phyloP scores from a whole-genome alignment of 129 eudicot species.

The Escallonia herrerae region DNA sequence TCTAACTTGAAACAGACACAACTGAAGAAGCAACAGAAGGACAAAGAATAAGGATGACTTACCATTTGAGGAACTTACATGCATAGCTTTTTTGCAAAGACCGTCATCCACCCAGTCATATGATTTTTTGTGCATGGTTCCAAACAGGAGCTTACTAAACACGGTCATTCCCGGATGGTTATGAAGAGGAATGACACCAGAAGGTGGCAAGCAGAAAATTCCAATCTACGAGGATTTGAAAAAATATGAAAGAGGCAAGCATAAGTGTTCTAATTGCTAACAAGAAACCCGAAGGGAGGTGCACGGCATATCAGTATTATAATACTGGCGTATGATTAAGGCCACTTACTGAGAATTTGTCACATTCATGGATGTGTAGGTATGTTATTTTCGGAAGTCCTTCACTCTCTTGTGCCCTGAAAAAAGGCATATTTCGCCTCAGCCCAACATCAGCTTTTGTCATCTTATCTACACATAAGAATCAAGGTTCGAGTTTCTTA shows the following conservation, averaged over 20 bases:
- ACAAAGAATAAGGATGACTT: conserved; percentile 3
- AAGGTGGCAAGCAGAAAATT: conserved; percentile 80
- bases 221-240: conserved; percentile 52
- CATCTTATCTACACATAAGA: conserved; percentile 45
- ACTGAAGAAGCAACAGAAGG: not conserved
- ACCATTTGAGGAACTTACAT: conserved; percentile 30
- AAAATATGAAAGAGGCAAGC: not conserved
- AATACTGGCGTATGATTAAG: not conserved
- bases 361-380: conserved; percentile 67
- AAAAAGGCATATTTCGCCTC: conserved; percentile 62
- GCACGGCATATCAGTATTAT: too few species aligned
- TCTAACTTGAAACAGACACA: too few species aligned
- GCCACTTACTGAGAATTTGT: conserved; percentile 71
- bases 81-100: conserved; percentile 12
- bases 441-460: conserved; percentile 63
- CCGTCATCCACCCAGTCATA: conserved; percentile 60
- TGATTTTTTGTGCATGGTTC: conserved; percentile 81
- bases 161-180: conserved; percentile 97
- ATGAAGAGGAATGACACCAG: conserved; percentile 80
- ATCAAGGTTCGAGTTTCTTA: not conserved
- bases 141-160: conserved; percentile 79
- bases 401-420: conserved; percentile 25
- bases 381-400: conserved; percentile 62
- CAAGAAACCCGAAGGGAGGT: too few species aligned
- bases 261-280: too few species aligned